Base-by-base conservation (phyloP, 2,329 filamentous ascomycete genomes). In the Colletotrichum agaves region DNA sequence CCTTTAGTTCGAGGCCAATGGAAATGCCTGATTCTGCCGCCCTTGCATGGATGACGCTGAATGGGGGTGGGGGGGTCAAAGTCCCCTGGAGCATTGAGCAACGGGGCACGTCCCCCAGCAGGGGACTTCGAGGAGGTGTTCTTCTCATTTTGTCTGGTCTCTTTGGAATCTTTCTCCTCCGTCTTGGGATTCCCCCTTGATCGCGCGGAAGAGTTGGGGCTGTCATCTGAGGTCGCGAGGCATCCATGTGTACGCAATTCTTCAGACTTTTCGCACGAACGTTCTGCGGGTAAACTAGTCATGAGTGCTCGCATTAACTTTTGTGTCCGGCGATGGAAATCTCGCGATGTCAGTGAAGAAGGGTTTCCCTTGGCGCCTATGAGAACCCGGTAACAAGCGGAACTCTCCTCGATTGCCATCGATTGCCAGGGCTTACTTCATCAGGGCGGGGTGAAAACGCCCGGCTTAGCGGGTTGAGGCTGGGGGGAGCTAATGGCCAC, bases 261-360 rank as follows among this genome's bases (percentile, higher is more conserved):
- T 39, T 35, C 53, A 46, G 56, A 59, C 43, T 49, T 59, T 59
- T 39, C 27, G 56, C 44, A 59, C 44, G 56, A 59, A 49, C 56
- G 23, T 41, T 19, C 56, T 39, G 31, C 56, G 4, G 56, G 17
- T n/a, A 21, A 59, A 44, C 49, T 41, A 59, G 31, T 59, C 56
- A 39, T 49, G 52, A 7, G 11, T 2, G 4, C 12, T 5, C 47
- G 6, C 13, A 7, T 12, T 8, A 43, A 8, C 13, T 8, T 21
- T 27, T 23, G 37, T 3, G 33, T 31, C 7, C 17, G 41, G 1
- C 11, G 35, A 2, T 8, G 33, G 33, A 39, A 53, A 39, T 12
- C 39, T 13, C 23, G n/a, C 13, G 19, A 33, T 33, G 8, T 44
- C n/a, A 5, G 21, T 35, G 35, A 37, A 37, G 35, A 37, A 37